These are phyloP conservation scores for Trametes villosa DNA, from an alignment of 768 basidiomycete species.

Conservation along the genomic window DNA sequence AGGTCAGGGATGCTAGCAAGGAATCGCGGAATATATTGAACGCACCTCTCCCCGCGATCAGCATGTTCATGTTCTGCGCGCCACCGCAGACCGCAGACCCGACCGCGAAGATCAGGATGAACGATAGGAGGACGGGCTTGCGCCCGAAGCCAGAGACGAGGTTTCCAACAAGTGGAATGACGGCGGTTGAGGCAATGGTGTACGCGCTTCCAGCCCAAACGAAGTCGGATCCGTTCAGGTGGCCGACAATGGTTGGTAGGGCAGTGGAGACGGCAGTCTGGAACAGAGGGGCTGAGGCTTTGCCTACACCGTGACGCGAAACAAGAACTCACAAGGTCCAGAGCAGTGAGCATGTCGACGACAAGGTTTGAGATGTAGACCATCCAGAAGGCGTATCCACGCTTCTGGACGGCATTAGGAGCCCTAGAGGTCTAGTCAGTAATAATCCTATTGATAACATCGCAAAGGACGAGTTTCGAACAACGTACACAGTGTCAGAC, in stretches of 20 bases:
- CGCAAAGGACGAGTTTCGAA: no score
- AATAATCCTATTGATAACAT: no score
- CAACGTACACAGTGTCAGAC: no score
- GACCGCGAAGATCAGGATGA: constrained; percentile 39
- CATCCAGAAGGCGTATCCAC: constrained; percentile 24
- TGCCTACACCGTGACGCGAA: constrained; percentile 40
- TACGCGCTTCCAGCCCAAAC: constrained; percentile 36
- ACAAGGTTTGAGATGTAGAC: constrained; percentile 13
- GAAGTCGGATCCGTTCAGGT: constrained; percentile 27
- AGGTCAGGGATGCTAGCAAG: not conserved
- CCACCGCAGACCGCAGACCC: constrained; percentile 46
- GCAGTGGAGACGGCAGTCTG: constrained; percentile 28
- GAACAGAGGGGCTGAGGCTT: constrained; percentile 4
- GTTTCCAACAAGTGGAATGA: constrained; percentile 39
- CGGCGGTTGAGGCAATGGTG: constrained; percentile 39
- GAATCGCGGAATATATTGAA: constrained; percentile 33
- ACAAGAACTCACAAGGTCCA: constrained; percentile 10
- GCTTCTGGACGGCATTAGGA: no score
- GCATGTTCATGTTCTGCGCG: constrained; percentile 43
- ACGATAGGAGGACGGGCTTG: constrained; percentile 31
- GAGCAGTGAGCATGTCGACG: constrained; percentile 17
- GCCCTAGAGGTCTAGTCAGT: no score
- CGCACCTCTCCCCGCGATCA: constrained; percentile 42
- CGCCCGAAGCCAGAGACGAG: constrained; percentile 22
- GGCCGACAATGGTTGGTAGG: constrained; percentile 19